Conservation (phyloP, 2,329 filamentous ascomycete species). For the Aspergillus sergii region DNA sequence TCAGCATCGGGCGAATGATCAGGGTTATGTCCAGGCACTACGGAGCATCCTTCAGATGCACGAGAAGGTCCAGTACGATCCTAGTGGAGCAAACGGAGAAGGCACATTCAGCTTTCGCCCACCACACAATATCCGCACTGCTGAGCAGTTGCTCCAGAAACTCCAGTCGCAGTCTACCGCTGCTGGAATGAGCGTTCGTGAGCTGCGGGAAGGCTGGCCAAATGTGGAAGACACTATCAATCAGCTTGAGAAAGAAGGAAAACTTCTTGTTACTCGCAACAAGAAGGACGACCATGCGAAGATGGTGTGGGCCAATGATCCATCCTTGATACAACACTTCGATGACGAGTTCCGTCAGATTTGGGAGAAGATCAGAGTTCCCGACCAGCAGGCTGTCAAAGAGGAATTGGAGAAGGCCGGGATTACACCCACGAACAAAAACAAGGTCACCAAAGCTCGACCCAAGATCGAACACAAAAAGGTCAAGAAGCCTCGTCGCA, state of each 20-base stretch:
- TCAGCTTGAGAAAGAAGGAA: constrained; percentile 74
- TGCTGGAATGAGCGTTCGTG: constrained; percentile 79
- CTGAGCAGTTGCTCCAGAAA: constrained; percentile 75
- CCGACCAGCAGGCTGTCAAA: constrained; percentile 74
- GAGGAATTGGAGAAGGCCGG: constrained; percentile 75
- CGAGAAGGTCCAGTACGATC: constrained; percentile 63
- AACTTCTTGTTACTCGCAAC: constrained; percentile 81
- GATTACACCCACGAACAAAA: constrained; percentile 81
- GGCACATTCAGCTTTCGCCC: constrained; percentile 84
- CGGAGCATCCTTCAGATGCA: constrained; percentile 68
- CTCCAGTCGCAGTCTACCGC: constrained; percentile 81
- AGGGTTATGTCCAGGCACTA: constrained; percentile 63
- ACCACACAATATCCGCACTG: constrained; percentile 77
- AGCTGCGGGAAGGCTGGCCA: constrained; percentile 95
- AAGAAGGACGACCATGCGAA: constrained; percentile 89
- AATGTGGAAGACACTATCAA: constrained; percentile 79
- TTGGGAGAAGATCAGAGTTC: constrained; percentile 81
- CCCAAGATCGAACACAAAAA: constrained; percentile 66
- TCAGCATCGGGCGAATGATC: constrained; percentile 61
- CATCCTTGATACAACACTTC: constrained; percentile 72
- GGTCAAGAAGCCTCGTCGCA: constrained; percentile 72
- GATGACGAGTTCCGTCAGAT: constrained; percentile 81
- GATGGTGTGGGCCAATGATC: constrained; percentile 87
- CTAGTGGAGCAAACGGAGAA: constrained; percentile 63
- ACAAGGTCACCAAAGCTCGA: constrained; percentile 64